A percentile compares a stretch with the other conserved stretches of the same genome.
Conservation (phyloP, 2,329 filamentous ascomycete genomes). For the Aspergillus aculeatinus region DNA sequence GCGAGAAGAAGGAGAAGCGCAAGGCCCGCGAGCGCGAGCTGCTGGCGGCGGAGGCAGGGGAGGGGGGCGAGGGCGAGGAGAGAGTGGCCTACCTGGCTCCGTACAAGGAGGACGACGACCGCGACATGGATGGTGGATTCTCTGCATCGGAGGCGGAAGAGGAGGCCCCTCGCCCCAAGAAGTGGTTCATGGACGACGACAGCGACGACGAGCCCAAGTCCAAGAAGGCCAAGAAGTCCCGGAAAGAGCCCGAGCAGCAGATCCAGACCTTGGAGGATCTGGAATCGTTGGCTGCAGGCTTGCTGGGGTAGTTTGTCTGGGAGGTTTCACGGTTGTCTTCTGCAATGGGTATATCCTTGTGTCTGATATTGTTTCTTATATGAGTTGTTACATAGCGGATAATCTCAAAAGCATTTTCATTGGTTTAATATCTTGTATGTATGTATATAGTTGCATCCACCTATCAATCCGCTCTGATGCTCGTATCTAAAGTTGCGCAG, state of each 20-base stretch:
- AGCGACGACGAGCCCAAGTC: conserved; percentile 27
- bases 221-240: conserved; percentile 29
- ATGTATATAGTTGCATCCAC: conserved; percentile 9
- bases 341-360: conserved; percentile 14
- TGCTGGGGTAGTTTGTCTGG: conserved; percentile 34
- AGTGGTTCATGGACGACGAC: conserved; percentile 38
- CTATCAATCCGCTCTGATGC: background rate
- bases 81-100: conserved; percentile 33
- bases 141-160: conserved; percentile 26
- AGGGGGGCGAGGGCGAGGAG: conserved; percentile 31
- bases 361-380: conserved; percentile 10
- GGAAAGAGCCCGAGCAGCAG: conserved; percentile 27
- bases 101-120: conserved; percentile 25
- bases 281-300: conserved; percentile 47
- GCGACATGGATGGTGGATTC: conserved; percentile 9
- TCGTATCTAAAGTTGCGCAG: background rate
- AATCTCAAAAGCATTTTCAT: conserved; percentile 27
- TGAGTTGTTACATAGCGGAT: conserved; percentile 22
- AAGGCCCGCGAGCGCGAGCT: conserved; percentile 41
- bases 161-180: conserved; percentile 33
- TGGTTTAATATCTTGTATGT: background rate
- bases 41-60: conserved; percentile 25
- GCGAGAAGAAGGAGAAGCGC: conserved; percentile 49
- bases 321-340: background rate
- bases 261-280: conserved; percentile 49